phyloP scores from a whole-genome alignment of 1,139 yeast genomes.

The Yamadazyma dendronema region DNA sequence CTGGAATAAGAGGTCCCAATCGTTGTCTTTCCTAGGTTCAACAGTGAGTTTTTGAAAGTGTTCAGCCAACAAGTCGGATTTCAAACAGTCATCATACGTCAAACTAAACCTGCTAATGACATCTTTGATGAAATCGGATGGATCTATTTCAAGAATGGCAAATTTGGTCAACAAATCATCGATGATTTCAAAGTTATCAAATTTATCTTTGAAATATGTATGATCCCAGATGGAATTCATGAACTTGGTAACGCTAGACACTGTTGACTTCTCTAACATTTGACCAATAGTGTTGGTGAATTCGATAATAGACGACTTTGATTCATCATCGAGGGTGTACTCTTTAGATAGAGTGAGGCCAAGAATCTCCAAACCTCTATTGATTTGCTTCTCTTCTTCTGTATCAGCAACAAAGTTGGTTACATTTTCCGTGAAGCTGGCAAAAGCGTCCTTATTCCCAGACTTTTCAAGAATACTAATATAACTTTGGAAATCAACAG shows the following conservation, averaged over 20 bases:
- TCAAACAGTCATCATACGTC: conserved; percentile 10
- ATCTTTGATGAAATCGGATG: conserved; percentile 9
- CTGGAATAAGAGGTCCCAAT: conserved; percentile 18
- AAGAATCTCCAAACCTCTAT: conserved; percentile 7
- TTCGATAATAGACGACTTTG: conserved; percentile 8
- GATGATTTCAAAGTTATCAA: conserved; percentile 21
- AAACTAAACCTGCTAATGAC: conserved; percentile 9
- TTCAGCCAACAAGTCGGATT: conserved; percentile 8
- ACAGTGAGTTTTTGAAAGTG: conserved; percentile 9
- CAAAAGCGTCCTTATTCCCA: background rate
- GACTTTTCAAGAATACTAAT: background rate
- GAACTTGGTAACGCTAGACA: conserved; percentile 13
- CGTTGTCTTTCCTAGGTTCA: conserved; percentile 10
- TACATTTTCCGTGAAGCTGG: background rate
- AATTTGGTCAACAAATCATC: conserved; percentile 33
- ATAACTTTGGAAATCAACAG: background rate
- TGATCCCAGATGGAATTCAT: conserved; percentile 6
- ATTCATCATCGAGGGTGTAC: background rate
- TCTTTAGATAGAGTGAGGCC: background rate
- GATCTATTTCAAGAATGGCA: conserved; percentile 20
- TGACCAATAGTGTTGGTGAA: conserved; percentile 20
- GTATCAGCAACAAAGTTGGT: conserved; percentile 2
- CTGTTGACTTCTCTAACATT: conserved; percentile 26
- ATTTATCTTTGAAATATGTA: conserved; percentile 19
- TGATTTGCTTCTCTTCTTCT: conserved; percentile 4